These are phyloP conservation scores for Penicillium sp. DNA, from an alignment of 2,329 filamentous ascomycete genomes.

Conservation along the genomic window DNA sequence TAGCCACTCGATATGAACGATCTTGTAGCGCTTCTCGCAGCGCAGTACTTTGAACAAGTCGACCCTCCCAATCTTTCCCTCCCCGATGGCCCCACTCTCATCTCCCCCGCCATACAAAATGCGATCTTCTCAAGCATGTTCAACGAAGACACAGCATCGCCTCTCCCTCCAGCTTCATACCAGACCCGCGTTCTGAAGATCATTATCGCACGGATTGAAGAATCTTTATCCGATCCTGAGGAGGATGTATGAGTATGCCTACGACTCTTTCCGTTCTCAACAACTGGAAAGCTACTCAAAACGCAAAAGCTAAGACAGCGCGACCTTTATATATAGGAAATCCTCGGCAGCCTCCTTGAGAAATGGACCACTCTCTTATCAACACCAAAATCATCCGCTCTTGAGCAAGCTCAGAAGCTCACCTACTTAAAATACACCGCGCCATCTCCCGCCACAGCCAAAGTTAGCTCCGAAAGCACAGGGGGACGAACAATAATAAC, in stretches of 20 bases:
- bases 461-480: background rate
- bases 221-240: slow-evolving; percentile 78
- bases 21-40: slow-evolving; percentile 45
- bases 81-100: slow-evolving; percentile 64
- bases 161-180: slow-evolving; percentile 71
- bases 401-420: slow-evolving; percentile 70
- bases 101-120: slow-evolving; percentile 66
- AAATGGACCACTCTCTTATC: slow-evolving; percentile 69
- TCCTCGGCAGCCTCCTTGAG: slow-evolving; percentile 79
- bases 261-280: background rate
- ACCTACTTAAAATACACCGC: slow-evolving; percentile 74
- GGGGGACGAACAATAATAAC: slow-evolving; percentile 35
- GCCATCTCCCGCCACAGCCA: slow-evolving; percentile 25
- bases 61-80: slow-evolving; percentile 63
- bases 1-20: slow-evolving; percentile 17
- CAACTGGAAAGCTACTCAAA: background rate
- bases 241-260: slow-evolving; percentile 69
- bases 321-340: slow-evolving; percentile 63
- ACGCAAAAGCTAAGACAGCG: background rate
- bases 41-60: slow-evolving; percentile 82
- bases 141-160: slow-evolving; percentile 57
- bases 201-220: slow-evolving; percentile 72
- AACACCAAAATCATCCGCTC: slow-evolving; percentile 66
- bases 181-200: slow-evolving; percentile 74
- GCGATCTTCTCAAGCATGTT: slow-evolving; percentile 72